Evolutionary conservation across 768 basidiomycete species (phyloP).

Genomic region (Neoboletus subvelutipes): DNA sequence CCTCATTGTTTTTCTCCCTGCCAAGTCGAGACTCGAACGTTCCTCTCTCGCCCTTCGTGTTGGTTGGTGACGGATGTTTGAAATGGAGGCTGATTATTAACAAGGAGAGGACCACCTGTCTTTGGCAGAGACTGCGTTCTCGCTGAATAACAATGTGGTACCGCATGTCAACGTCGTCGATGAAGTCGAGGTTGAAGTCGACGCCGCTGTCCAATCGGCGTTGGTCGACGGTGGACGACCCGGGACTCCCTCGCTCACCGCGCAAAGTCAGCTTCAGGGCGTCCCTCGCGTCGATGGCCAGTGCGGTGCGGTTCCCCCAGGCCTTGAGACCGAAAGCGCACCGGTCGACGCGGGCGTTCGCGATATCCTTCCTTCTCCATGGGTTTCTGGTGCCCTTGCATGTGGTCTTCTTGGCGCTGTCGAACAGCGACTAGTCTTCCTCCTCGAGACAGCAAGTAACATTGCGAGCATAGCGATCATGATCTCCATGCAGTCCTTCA

Average conservation of each 20-base stretch:
- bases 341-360: not conserved
- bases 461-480: too few relatives aligned
- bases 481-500: too few relatives aligned
- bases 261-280: not conserved
- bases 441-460: too few relatives aligned
- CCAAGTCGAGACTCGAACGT: too few relatives aligned
- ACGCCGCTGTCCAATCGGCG: not conserved
- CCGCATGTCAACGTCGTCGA: not conserved
- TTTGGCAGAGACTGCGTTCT: not conserved
- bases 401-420: not conserved
- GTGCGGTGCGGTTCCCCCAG: too few relatives aligned
- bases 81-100: not conserved
- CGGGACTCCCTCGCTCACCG: not conserved
- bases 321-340: not conserved
- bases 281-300: too few relatives aligned
- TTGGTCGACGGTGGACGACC: not conserved
- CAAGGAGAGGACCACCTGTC: not conserved
- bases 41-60: not conserved
- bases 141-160: not conserved
- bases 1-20: not conserved
- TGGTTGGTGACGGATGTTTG: not conserved
- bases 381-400: not conserved
- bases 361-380: not conserved
- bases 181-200: not conserved
- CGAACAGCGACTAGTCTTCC: too few relatives aligned